These are phyloP conservation scores for Taphrina pruni DNA, from an alignment of 1,139 yeast genomes.

Conservation along the genomic window DNA sequence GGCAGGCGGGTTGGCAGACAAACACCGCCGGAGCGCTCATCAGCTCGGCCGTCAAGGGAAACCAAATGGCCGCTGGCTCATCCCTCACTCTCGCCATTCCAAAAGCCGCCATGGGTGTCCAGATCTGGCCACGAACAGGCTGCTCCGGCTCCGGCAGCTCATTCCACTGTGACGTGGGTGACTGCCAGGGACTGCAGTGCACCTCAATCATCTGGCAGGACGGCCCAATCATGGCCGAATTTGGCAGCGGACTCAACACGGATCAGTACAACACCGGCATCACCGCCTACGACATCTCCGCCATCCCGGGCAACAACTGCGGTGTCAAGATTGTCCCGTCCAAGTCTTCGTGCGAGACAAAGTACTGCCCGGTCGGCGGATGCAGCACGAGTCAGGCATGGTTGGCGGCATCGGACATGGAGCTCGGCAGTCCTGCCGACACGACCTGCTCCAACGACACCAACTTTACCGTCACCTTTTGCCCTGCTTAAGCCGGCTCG, in stretches of 20 bases:
- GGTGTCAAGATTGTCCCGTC: conserved; percentile 40
- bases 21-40: conserved; percentile 37
- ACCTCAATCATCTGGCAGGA: conserved; percentile 39
- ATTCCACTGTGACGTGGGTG: conserved; percentile 34
- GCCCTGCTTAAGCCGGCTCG: conserved; percentile 24
- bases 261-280: conserved; percentile 38
- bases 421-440: conserved; percentile 37
- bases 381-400: conserved; percentile 34
- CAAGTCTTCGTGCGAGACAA: conserved; percentile 30
- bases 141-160: conserved; percentile 31
- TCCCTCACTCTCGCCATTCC: conserved; percentile 29
- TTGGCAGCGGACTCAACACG: conserved; percentile 38
- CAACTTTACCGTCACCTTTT: conserved; percentile 39
- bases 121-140: conserved; percentile 40
- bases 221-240: conserved; percentile 40
- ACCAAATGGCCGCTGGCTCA: conserved; percentile 32
- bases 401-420: conserved; percentile 30
- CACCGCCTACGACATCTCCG: conserved; percentile 41
- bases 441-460: conserved; percentile 34
- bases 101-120: conserved; percentile 35
- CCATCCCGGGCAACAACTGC: conserved; percentile 40
- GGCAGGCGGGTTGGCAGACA: conserved; percentile 41
- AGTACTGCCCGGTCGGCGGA: conserved; percentile 32
- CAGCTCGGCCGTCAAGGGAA: conserved; percentile 32
- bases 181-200: conserved; percentile 37